Evolutionary conservation across 257 asterid species (phyloP).

Genomic region (Solanum medicagineum): DNA sequence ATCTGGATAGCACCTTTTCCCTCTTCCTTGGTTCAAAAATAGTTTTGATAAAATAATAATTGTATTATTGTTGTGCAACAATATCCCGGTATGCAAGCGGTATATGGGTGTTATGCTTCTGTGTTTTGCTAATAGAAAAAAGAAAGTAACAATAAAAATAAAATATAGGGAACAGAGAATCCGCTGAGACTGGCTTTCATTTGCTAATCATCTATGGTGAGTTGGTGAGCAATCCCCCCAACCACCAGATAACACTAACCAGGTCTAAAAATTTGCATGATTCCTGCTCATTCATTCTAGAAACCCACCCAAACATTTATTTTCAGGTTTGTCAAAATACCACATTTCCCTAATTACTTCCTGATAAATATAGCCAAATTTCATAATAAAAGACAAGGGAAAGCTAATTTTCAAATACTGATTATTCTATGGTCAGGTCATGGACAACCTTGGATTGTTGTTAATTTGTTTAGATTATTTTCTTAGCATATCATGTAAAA

Average conservation of each 20-base stretch:
- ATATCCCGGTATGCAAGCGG: neutral
- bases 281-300: neutral
- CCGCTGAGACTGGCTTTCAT: neutral
- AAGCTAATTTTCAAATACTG: neutral
- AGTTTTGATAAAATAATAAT: neutral
- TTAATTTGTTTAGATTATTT: neutral
- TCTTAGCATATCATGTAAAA: neutral
- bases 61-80: neutral
- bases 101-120: neutral
- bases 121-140: neutral
- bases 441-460: neutral
- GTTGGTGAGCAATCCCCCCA: neutral
- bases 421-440: neutral
- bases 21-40: neutral
- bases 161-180: neutral
- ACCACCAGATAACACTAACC: neutral
- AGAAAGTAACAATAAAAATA: neutral
- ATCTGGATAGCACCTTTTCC: neutral
- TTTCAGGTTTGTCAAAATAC: neutral
- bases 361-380: neutral
- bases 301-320: neutral
- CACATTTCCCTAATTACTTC: neutral
- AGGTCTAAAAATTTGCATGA: neutral
- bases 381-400: neutral
- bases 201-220: neutral